Percentiles rank a stretch among this genome's conserved stretches.
Evolutionary conservation across 2,329 filamentous ascomycete species (phyloP).

Genomic region (Myriosclerotinia scirpicola): DNA sequence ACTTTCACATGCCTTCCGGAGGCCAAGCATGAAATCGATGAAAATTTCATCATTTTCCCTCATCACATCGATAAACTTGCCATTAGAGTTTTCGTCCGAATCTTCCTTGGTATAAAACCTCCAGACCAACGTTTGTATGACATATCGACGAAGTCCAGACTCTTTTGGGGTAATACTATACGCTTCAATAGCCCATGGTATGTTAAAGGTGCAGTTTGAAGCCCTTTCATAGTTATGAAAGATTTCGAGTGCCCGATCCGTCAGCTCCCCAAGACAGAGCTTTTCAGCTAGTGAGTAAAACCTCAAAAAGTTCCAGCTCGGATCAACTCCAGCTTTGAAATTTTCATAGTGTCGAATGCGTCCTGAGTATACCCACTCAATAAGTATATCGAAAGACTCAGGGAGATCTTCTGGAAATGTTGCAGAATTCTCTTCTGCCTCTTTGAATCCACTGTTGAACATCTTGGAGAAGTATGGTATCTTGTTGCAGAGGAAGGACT

Average conservation of each 20-base stretch:
- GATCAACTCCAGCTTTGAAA: too few species aligned
- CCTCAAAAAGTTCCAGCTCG: background rate
- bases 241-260: background rate
- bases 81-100: background rate
- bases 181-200: background rate
- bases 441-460: background rate
- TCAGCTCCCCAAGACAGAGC: background rate
- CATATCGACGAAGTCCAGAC: background rate
- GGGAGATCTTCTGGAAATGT: background rate
- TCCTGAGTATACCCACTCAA: background rate
- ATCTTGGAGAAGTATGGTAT: background rate
- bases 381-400: background rate
- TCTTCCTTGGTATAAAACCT: background rate
- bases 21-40: background rate
- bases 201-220: background rate
- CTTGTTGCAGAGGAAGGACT: background rate
- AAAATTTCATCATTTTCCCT: background rate
- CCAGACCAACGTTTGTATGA: background rate
- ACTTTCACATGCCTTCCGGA: background rate
- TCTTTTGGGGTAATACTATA: background rate
- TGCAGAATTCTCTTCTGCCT: background rate
- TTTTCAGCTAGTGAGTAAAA: slow-evolving; percentile 1
- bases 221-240: background rate
- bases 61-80: background rate
- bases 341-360: background rate